Base-by-base conservation (phyloP, 2,329 filamentous ascomycete species). In the Lojkania enalia region DNA sequence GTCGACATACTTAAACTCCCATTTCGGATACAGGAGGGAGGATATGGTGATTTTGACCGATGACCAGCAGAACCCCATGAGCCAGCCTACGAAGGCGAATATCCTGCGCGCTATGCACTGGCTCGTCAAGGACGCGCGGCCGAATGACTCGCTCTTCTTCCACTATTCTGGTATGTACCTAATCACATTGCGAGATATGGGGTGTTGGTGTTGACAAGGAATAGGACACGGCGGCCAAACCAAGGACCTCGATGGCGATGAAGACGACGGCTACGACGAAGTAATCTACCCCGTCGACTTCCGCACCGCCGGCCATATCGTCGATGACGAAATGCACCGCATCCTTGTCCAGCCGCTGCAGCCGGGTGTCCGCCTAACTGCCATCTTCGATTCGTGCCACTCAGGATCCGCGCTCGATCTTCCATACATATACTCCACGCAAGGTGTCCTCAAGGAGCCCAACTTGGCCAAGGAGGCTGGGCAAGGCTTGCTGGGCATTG, bases 21-120 rank as follows among this genome's bases (percentile, higher is more conserved):
- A 90, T 64, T 96, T 95, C 69, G 88, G 88, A 20, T 97, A 97
- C 71, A 90, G 90, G 72, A 79, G 90, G 46, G 92, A 96, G 71
- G 91, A 97, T 65, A 97, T 97, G 92, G 92, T 97, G 15, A 85
- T 94, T 51, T 79, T 97, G 67, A 96, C 92, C 29, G 92, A 97
- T 66, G 92, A 97, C 67, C 91, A 96, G 74, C 90, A 96, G 69
- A 96, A 96, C 60, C 89, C 90, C 19, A 95, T 96, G 88, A 95
- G 90, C 72, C 90, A 96, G 73, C 92, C 92, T 6, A 96, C 90
- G 4, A 96, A 96, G 71, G 87, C 89, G 57, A 97, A 97, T 66
- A 95, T 97, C 44, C 72, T 97, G 27, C 83, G 92, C 41, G 92
- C 92, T 20, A 97, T 97, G 92, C 91, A 96, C 68, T 97, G 92